Evolutionary conservation across 768 basidiomycete genomes (phyloP), one percentile per base, ranked within the genome.

Genomic region (Phanerodontia chrysosporium): DNA sequence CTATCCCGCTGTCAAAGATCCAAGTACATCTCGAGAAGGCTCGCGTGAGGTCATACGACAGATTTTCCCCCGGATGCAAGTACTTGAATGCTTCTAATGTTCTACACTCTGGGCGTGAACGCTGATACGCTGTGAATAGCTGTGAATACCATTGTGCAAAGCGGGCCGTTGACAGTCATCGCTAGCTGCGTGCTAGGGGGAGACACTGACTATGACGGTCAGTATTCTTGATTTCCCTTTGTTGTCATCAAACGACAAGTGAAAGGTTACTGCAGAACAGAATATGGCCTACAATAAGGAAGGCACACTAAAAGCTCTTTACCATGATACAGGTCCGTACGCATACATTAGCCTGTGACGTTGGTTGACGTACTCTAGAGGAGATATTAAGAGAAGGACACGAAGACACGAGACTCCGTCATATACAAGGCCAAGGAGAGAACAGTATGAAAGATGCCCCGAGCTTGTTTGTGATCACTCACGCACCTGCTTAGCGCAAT

Each of bases 141-240:
- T 30, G 76, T 86, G 58, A 82, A 79, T 60, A 77, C 72, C 39
- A 76, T 87, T 24, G 70, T 79, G 16, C 86, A 87, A 59, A 68
- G 65, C 9, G 69, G 73, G 9, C 72, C 68, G 1, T 74, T 67
- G 30, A 72, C 81, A 2, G 75, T 77, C 18, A 73, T 82, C 30
- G 75, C 77, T 24, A 79, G 81, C 53, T 75, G 76, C 5, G 76
- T 78, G 42, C 67, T 72, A 29, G 83, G 77, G 16, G 85, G 85
- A 1, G 24, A 24, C n/a, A 8, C 36, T 6, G 36, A 53, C 2
- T 35, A 53, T 14, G 39, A 53, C 22, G 27, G 58, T 30, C 30
- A 28, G 45, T 30, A 4, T 18, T 18, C 16, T 10, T 4, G 18
- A 8, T 18, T 18, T 4, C 39, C 4, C 10, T 5, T 4, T 12